Conservation (phyloP, 495 filamentous ascomycete species). For the Lasiosphaeria miniovina region DNA sequence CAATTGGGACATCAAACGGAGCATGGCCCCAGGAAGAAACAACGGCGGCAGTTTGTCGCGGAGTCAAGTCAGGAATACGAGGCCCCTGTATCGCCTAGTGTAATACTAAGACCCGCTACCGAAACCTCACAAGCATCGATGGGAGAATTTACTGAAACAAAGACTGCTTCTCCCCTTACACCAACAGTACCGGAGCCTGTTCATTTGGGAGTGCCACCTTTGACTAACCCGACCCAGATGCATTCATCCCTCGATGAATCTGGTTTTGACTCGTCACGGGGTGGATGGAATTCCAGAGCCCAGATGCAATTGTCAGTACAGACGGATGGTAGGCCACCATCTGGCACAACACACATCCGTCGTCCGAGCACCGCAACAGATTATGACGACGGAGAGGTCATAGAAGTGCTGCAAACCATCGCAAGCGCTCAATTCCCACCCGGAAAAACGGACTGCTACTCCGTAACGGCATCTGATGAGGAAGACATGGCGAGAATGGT, state of each 20-base stretch:
- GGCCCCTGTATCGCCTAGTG: no score
- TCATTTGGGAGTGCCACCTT: neutral
- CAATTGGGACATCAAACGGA: no score
- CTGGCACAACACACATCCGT: no score
- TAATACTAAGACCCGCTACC: no score
- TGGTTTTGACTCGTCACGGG: neutral
- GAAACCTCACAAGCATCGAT: neutral
- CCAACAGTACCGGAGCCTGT: neutral
- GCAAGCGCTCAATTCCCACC: neutral
- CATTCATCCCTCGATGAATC: neutral
- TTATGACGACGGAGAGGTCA: slow-evolving; percentile 6
- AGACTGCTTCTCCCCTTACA: neutral
- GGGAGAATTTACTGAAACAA: neutral
- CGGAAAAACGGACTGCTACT: slow-evolving; percentile 5
- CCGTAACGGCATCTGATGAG: slow-evolving; percentile 12
- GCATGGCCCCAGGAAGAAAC: no score
- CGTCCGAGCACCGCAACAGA: neutral
- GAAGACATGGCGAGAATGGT: slow-evolving; percentile 14
- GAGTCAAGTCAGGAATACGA: no score
- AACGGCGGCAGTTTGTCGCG: no score
- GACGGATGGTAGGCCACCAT: no score
- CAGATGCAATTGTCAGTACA: no score
- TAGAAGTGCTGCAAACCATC: neutral
- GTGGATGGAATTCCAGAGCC: no score
- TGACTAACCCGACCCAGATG: neutral